Percentiles rank a stretch among this genome's conserved stretches.
Conservation (phyloP, 345 rosid species). For the Reutealis trisperma region DNA sequence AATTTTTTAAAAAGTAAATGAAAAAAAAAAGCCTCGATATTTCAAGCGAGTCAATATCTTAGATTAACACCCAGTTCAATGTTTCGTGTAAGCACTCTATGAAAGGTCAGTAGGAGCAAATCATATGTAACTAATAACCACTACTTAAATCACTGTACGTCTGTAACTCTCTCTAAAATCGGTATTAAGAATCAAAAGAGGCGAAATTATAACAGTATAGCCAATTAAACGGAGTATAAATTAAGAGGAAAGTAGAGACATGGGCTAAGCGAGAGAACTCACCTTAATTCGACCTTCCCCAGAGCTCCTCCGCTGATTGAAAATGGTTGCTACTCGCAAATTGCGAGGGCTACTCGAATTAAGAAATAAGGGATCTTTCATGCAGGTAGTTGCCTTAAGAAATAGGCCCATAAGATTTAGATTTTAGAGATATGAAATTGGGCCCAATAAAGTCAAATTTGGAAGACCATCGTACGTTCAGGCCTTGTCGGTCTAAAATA, state of each 20-base stretch:
- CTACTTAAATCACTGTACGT: neutral
- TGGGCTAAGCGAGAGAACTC: neutral
- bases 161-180: too few species aligned
- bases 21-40: neutral
- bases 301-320: neutral
- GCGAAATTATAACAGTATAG: neutral
- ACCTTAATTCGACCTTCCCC: neutral
- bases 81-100: neutral
- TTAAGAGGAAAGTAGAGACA: neutral
- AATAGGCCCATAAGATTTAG: neutral
- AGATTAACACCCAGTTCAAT: neutral
- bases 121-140: neutral
- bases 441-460: neutral
- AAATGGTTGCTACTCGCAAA: too few species aligned
- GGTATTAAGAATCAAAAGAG: neutral
- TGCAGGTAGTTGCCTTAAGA: neutral
- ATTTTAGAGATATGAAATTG: neutral
- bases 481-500: too few species aligned
- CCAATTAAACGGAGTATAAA: neutral
- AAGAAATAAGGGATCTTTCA: too few species aligned
- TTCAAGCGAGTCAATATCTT: neutral
- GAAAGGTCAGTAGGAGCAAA: neutral
- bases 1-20: too few species aligned
- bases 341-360: too few species aligned
- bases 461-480: too few species aligned